Evolutionary conservation across 768 basidiomycete genomes (phyloP).

Genomic region (Russula sp.): DNA sequence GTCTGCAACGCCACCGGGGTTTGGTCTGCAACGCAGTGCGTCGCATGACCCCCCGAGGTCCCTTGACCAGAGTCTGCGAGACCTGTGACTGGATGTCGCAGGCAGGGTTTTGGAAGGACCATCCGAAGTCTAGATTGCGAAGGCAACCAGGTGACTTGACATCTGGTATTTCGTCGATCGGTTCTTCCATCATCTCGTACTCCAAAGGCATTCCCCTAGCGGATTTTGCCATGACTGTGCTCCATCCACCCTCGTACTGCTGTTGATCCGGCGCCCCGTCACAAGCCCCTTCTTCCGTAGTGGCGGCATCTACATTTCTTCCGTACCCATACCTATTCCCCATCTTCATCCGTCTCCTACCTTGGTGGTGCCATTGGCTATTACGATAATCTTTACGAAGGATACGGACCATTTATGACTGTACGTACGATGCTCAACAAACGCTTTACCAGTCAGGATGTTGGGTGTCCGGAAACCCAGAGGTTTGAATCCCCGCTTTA

Average conservation of each 20-base stretch:
- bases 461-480: not conserved
- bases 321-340: conserved; percentile 14
- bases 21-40: conserved; percentile 31
- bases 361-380: conserved; percentile 13
- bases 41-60: conserved; percentile 23
- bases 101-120: conserved; percentile 30
- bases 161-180: conserved; percentile 27
- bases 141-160: conserved; percentile 20
- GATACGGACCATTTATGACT: conserved; percentile 22
- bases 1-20: conserved; percentile 29
- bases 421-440: conserved; percentile 18
- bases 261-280: conserved; percentile 19
- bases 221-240: conserved; percentile 15
- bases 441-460: conserved; percentile 10
- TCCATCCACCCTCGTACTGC: conserved; percentile 13
- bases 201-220: conserved; percentile 20
- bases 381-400: conserved; percentile 21
- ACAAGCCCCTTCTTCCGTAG: conserved; percentile 11
- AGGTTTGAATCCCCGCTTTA: conserved; percentile 4
- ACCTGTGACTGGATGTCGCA: conserved; percentile 34
- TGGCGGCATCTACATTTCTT: conserved; percentile 16
- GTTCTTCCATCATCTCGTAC: conserved; percentile 22
- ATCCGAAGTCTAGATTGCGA: conserved; percentile 29
- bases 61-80: conserved; percentile 24
- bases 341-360: conserved; percentile 1